Base-by-base conservation (phyloP, 257 asterid species). In the Osmanthus fragrans region DNA sequence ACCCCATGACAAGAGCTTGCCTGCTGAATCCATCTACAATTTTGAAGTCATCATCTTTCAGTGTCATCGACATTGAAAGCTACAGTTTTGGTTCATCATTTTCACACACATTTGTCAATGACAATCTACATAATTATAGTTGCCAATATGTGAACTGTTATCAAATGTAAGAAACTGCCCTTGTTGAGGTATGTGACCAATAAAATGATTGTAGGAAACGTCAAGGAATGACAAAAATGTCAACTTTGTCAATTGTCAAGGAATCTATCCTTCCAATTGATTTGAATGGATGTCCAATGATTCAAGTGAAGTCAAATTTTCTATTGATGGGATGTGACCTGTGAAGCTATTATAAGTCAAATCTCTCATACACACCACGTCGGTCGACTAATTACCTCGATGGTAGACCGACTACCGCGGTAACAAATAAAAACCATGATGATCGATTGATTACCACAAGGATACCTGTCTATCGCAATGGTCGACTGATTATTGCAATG, bases 261-360 rank as follows among this genome's bases (percentile, higher is more conserved):
- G 88, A 54, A 86, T 84, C 29, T 58, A 67, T 73, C 88, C 88
- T 30, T 0, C 37, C 13, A 84, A 19, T 15, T 79, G 76, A 51
- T 84, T 86, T 16, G 78, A 82, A 18, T 85, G 76, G 0, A 86
- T 66, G 76, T 86, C 88, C 37, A 86, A 21, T 37, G 76, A 60
- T 80, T 84, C 86, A 25, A 25, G 0, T 25, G 27, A 30, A 11
- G 25, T 30, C 42, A 78, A 23, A 25, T 78, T 58, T 66, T 69
- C 85, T 0, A 84, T 3, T 4, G 70, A 33, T 12, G 1, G 67
- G 88, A 16, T 83, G 15, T 56, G 72, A 7, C 85, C 84, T 3
- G n/a, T n/a, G 15, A 83, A 34, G 4, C 7, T 51, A 25, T 86
- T 86, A 19, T 74, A 73, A 0, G 87, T 18, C 3, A 30, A 30